Evolutionary conservation across 2,329 filamentous ascomycete species (phyloP).

Genomic region (Beauveria caledonica): DNA sequence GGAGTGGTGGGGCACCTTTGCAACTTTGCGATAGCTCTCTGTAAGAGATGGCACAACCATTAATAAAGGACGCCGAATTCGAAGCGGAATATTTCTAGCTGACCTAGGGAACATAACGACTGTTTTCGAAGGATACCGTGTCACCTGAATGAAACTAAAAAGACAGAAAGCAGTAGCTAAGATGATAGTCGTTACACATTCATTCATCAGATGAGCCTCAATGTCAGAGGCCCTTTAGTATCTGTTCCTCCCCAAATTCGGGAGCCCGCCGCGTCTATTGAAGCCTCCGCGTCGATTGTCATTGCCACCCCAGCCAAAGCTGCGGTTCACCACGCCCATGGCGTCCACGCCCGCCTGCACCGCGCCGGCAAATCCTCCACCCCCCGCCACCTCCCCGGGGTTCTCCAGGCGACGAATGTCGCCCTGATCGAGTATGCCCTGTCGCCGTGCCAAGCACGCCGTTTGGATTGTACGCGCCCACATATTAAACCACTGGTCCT

Average conservation of each 20-base stretch:
- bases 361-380: conserved; percentile 34
- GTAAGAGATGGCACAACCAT: too few relatives aligned
- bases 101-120: too few relatives aligned
- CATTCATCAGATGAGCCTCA: not conserved
- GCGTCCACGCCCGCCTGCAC: conserved; percentile 41
- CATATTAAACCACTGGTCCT: conserved; percentile 53
- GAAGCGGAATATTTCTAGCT: too few relatives aligned
- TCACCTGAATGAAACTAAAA: not conserved
- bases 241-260: conserved; percentile 11
- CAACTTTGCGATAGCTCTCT: not conserved
- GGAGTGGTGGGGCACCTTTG: not conserved
- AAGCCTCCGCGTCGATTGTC: conserved; percentile 15
- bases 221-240: conserved; percentile 5
- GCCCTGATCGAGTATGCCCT: conserved; percentile 46
- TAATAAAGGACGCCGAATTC: too few relatives aligned
- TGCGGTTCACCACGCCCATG: conserved; percentile 44
- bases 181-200: not conserved
- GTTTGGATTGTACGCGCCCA: conserved; percentile 54
- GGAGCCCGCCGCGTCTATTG: not conserved
- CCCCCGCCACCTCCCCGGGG: conserved; percentile 12
- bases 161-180: not conserved
- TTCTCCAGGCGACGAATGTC: conserved; percentile 40
- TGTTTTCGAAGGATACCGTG: too few relatives aligned
- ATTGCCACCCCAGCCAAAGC: conserved; percentile 43
- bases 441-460: conserved; percentile 49